These are phyloP conservation scores for Dendrobium huoshanense DNA, from an alignment of 106 monocot genomes.

Conservation along the genomic window DNA sequence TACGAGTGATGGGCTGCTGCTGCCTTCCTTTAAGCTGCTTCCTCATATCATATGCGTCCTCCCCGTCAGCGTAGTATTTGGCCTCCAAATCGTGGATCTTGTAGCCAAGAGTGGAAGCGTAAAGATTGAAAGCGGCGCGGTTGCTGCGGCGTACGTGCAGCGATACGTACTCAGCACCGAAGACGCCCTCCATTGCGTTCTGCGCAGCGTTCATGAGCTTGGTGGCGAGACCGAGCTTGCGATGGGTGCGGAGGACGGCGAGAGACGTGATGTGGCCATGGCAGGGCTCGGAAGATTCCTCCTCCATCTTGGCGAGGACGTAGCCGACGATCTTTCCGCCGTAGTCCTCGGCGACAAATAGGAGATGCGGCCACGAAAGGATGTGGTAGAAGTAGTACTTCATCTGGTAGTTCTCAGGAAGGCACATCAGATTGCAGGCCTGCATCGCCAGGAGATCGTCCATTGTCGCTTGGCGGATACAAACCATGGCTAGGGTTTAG, in stretches of 20 bases:
- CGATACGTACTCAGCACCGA: constrained; percentile 53
- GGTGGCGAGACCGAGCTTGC: constrained; percentile 68
- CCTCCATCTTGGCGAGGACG: constrained; percentile 65
- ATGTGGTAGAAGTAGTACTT: constrained; percentile 76
- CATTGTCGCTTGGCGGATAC: constrained; percentile 66
- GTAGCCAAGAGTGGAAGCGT: constrained; percentile 44
- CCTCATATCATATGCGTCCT: constrained; percentile 76
- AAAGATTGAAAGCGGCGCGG: constrained; percentile 60
- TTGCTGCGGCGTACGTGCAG: constrained; percentile 66
- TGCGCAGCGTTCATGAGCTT: constrained; percentile 75
- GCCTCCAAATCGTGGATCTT: constrained; percentile 65
- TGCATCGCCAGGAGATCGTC: constrained; percentile 78
- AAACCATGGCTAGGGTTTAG: constrained; percentile 40
- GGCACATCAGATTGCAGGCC: constrained; percentile 70
- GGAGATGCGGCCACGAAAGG: constrained; percentile 70
- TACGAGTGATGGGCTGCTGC: not conserved
- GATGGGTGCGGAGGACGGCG: constrained; percentile 60
- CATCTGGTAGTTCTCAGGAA: constrained; percentile 80
- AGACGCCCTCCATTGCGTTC: constrained; percentile 61
- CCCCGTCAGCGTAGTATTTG: constrained; percentile 75
- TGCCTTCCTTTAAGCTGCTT: constrained; percentile 41
- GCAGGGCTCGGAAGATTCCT: constrained; percentile 35
- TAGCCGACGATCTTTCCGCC: constrained; percentile 61
- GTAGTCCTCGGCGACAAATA: constrained; percentile 70
- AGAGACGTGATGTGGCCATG: constrained; percentile 76